Evolutionary conservation across 2,329 filamentous ascomycete species (phyloP).

Genomic region (Sordariomycetes sp.): DNA sequence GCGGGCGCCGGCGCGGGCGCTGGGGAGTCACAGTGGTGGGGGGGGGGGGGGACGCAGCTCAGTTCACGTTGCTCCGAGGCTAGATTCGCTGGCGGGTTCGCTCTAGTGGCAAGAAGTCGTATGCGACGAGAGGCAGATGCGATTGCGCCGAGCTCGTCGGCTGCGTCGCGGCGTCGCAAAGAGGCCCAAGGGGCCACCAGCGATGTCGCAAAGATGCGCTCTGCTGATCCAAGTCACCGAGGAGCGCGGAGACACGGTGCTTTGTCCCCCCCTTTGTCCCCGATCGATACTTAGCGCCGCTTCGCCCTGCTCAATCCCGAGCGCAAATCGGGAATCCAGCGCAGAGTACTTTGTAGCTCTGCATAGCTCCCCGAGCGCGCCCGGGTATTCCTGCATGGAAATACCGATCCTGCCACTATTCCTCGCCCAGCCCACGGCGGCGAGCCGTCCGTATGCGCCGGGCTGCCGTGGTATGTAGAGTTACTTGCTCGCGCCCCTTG

Average conservation of each 20-base stretch:
- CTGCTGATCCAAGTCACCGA: background rate
- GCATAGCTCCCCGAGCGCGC: background rate
- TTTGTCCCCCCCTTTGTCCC: background rate
- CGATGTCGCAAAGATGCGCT: background rate
- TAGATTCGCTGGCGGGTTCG: background rate
- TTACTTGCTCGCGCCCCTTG: background rate
- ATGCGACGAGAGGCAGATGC: background rate
- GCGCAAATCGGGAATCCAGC: background rate
- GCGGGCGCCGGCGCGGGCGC: background rate
- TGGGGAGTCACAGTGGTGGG: background rate
- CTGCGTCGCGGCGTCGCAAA: background rate
- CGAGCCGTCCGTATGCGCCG: background rate
- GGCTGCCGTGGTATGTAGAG: background rate
- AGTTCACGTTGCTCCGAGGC: background rate
- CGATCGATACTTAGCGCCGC: background rate
- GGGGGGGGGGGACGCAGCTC: background rate
- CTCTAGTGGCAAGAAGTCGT: background rate
- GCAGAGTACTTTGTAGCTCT: background rate
- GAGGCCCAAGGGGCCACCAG: background rate
- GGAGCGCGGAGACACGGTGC: background rate
- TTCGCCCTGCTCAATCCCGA: background rate
- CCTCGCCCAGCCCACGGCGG: background rate
- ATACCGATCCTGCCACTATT: background rate
- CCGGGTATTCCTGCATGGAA: background rate
- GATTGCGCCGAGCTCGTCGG: background rate